Base-by-base conservation (phyloP, 208 protist species). In the Leishmania lainsoni region DNA sequence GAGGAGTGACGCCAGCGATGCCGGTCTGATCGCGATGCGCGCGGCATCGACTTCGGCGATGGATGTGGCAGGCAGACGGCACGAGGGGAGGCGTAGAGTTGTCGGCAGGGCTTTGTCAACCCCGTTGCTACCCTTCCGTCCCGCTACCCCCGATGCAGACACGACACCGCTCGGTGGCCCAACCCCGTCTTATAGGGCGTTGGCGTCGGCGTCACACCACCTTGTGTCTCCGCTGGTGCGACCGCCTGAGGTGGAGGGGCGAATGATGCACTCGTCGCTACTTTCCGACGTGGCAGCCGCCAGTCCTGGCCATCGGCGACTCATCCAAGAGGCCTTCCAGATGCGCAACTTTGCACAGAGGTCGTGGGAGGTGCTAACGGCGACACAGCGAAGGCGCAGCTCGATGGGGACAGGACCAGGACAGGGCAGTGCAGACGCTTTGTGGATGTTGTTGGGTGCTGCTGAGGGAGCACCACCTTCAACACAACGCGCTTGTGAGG, bases 241-340 rank as follows among this genome's bases (percentile, higher is more conserved):
- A 22, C 45, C 71, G 48, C 12, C 26, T 14, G 72, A 42, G 29
- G 72, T 48, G 48, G 29, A 22, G 48, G 48, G 45, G 48, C 51
- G 72, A 52, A 8, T 12, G n/a, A 51, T 83, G 79, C 81, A 54
- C 68, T 80, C 85, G 52, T 59, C 79, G 61, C 66, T 81, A 39
- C 79, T 83, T n/a, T 59, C 65, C 14, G 82, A 86, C 54, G 74
- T 77, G 35, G 82, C 77, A 35, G 82, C 82, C 20, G 82, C 82
- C 48, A 80, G 82, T 35, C 56, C 29, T 20, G 78, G 52, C 0
- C 82, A 86, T 54, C 61, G 76, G 32, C 77, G 66, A 26, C 78
- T 81, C 75, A 63, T 86, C 26, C 61, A 75, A 48, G 82, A 86
- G 20, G 82, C 82, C 2, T 61, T 86, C 78, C 77, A 82, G 78